Percentiles rank a stretch among this genome's conserved stretches.
Evolutionary conservation across 352 stramenopile species (phyloP).

Genomic region (Blastocystis sp.): DNA sequence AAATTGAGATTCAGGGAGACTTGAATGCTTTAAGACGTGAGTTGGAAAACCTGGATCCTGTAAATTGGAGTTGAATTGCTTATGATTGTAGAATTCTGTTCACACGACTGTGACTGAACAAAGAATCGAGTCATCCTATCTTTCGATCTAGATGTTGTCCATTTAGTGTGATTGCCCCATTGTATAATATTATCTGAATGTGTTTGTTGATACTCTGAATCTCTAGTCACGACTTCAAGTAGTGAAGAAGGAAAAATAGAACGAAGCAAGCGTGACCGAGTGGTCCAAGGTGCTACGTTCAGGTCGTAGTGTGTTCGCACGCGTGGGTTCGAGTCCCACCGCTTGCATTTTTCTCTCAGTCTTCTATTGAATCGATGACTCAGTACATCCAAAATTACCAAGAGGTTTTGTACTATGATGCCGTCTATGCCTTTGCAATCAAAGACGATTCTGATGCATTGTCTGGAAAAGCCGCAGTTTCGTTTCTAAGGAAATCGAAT

Average conservation of each 20-base stretch:
- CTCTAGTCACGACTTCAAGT: no score
- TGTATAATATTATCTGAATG: no score
- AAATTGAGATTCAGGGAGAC: neutral
- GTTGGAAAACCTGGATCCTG: neutral
- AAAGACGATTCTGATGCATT: neutral
- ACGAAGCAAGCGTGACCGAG: slow-evolving; percentile 49
- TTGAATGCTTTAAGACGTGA: neutral
- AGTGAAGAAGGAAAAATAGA: neutral
- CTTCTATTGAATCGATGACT: neutral
- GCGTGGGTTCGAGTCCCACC: slow-evolving; percentile 44
- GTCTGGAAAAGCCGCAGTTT: neutral
- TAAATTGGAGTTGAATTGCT: neutral
- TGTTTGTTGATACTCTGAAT: no score
- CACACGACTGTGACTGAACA: neutral
- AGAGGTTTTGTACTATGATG: slow-evolving; percentile 57
- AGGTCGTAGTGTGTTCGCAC: slow-evolving; percentile 62
- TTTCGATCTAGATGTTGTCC: neutral
- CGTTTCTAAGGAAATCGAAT: neutral
- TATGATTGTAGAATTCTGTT: neutral
- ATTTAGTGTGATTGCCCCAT: no score
- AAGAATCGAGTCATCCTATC: neutral
- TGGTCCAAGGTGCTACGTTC: slow-evolving; percentile 61
- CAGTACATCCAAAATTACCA: neutral
- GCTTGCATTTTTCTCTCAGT: slow-evolving; percentile 49
- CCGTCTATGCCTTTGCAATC: neutral